phyloP scores from a whole-genome alignment of 805 yeast species.

The Schwanniomyces polymorphus region DNA sequence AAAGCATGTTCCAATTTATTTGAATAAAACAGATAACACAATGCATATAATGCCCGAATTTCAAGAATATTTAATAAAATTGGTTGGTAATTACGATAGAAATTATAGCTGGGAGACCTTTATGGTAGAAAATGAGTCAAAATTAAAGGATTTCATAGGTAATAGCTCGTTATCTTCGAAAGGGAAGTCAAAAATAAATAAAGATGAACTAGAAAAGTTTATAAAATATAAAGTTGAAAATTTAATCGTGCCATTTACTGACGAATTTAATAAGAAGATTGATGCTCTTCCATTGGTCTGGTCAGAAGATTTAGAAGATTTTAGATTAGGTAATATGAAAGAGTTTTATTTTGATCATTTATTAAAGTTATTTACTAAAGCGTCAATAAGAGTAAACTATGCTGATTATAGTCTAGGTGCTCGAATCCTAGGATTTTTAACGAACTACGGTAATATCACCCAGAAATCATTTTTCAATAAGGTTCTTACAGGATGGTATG shows the following conservation, averaged over 20 bases:
- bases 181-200: constrained; percentile 14
- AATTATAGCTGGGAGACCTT: constrained; percentile 23
- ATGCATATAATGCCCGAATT: constrained; percentile 42
- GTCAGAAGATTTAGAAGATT: constrained; percentile 6
- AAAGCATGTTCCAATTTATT: constrained; percentile 29
- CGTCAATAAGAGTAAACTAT: constrained; percentile 35
- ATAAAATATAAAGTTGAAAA: constrained; percentile 21
- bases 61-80: constrained; percentile 30
- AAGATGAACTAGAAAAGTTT: constrained; percentile 20
- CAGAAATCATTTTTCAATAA: constrained; percentile 22
- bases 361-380: constrained; percentile 30
- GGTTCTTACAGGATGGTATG: constrained; percentile 41
- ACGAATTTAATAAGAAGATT: constrained; percentile 21
- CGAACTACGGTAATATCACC: constrained; percentile 18
- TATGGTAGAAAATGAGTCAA: constrained; percentile 16
- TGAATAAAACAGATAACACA: constrained; percentile 22
- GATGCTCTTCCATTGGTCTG: constrained; percentile 20
- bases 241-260: constrained; percentile 2
- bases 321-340: constrained; percentile 13
- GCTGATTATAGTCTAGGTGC: constrained; percentile 41
- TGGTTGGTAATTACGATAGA: constrained; percentile 26
- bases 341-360: constrained; percentile 26
- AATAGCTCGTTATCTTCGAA: constrained; percentile 5
- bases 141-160: constrained; percentile 17
- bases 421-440: constrained; percentile 40